A percentile compares a stretch with the other conserved stretches of the same genome.
phyloP scores from a whole-genome alignment of 2,329 filamentous ascomycete species.

The Microcyclospora pomicola region DNA sequence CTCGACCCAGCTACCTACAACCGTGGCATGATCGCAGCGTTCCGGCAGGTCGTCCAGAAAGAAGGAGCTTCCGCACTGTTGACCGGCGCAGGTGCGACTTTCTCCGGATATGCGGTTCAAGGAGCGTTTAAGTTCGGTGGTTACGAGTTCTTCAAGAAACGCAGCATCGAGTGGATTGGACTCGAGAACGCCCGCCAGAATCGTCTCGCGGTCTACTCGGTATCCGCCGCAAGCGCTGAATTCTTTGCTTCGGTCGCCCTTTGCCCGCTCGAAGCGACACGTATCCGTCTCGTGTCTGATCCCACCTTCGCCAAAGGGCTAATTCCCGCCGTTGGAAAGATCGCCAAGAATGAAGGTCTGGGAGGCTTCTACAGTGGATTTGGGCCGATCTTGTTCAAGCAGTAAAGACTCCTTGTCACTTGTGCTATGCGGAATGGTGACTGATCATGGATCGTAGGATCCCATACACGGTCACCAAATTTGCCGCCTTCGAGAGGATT shows the following conservation, averaged over 20 bases:
- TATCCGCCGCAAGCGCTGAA: slow-evolving; percentile 42
- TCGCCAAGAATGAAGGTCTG: slow-evolving; percentile 66
- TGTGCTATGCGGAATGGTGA: neutral
- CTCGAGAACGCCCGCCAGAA: slow-evolving; percentile 60
- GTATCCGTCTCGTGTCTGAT: slow-evolving; percentile 84
- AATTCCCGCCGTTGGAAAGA: slow-evolving; percentile 67
- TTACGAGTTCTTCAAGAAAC: slow-evolving; percentile 89
- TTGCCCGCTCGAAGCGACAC: slow-evolving; percentile 83
- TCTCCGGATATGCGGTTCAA: slow-evolving; percentile 80
- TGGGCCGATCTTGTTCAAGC: slow-evolving; percentile 70
- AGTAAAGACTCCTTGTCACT: slow-evolving; percentile 21
- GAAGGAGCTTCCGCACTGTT: slow-evolving; percentile 72
- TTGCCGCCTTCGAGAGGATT: slow-evolving; percentile 80
- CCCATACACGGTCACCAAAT: slow-evolving; percentile 84
- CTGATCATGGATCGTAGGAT: slow-evolving; percentile 29
- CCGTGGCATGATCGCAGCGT: slow-evolving; percentile 67
- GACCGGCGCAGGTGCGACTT: slow-evolving; percentile 70
- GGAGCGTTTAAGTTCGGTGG: slow-evolving; percentile 83
- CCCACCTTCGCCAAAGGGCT: slow-evolving; percentile 74
- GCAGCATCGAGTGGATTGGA: slow-evolving; percentile 63
- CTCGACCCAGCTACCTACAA: slow-evolving; percentile 78
- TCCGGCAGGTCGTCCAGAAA: slow-evolving; percentile 65
- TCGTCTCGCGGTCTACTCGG: slow-evolving; percentile 63
- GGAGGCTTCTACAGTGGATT: slow-evolving; percentile 85
- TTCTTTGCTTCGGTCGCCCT: slow-evolving; percentile 60